Conservation (phyloP, 257 asterid genomes). For the Oldenlandia corymbosa region DNA sequence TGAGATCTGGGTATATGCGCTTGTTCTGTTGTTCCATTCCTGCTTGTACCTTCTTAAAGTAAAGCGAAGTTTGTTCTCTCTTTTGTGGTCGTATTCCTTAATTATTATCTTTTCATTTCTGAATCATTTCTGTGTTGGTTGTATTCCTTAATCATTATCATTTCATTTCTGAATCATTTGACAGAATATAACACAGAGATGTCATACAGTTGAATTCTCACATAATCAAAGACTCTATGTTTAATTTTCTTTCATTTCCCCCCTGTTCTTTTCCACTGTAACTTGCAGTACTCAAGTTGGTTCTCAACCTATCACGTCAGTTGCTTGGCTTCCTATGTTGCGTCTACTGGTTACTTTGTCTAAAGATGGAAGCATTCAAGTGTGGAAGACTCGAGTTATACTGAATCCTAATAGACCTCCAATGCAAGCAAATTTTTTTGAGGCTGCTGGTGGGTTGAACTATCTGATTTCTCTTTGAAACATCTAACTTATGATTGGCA, state of each 20-base stretch:
- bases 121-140: no score
- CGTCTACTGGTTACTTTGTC: slow-evolving; percentile 87
- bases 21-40: not conserved
- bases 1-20: slow-evolving; percentile 1
- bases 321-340: slow-evolving; percentile 84
- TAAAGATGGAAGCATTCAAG: slow-evolving; percentile 93
- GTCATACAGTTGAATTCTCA: no score
- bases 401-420: slow-evolving; percentile 89
- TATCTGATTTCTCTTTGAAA: slow-evolving; percentile 10
- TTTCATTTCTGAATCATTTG: no score
- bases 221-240: no score
- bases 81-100: no score
- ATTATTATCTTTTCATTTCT: no score
- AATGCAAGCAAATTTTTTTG: slow-evolving; percentile 90
- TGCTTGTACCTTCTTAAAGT: not conserved
- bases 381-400: slow-evolving; percentile 86
- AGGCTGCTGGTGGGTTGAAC: slow-evolving; percentile 85
- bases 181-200: no score
- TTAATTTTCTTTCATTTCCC: slow-evolving; percentile 10
- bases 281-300: slow-evolving; percentile 96
- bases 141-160: no score
- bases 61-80: not conserved
- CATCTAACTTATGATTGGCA: slow-evolving; percentile 5
- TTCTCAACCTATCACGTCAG: slow-evolving; percentile 94
- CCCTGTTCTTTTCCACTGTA: slow-evolving; percentile 19